Conservation (phyloP, 495 filamentous ascomycete genomes). For the Xanthoparmelia taractica region DNA sequence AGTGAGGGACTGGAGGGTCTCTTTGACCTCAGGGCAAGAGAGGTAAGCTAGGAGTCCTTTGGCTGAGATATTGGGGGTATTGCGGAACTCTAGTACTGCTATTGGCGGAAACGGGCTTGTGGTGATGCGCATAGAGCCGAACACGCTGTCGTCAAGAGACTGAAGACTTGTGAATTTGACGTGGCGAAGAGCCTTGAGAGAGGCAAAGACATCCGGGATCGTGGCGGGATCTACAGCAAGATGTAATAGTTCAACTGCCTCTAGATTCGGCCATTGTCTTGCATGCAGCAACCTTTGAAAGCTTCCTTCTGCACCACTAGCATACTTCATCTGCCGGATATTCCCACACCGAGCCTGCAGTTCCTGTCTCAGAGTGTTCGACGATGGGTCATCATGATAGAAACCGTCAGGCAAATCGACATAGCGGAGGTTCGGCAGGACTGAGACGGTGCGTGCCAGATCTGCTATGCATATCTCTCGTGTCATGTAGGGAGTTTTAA, state of each 20-base stretch:
- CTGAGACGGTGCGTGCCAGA: conserved; percentile 76
- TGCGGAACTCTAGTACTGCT: conserved; percentile 58
- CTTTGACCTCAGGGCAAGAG: conserved; percentile 39
- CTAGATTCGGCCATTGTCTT: conserved; percentile 66
- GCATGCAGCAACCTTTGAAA: conserved; percentile 60
- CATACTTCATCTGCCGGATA: conserved; percentile 81
- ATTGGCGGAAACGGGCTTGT: conserved; percentile 64
- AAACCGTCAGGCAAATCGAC: conserved; percentile 87
- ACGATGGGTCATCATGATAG: conserved; percentile 69
- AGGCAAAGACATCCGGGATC: conserved; percentile 61
- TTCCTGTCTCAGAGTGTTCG: conserved; percentile 68
- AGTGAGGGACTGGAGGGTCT: conserved; percentile 51
- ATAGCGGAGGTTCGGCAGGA: conserved; percentile 77
- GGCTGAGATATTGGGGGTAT: conserved; percentile 60
- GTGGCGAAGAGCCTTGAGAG: conserved; percentile 57
- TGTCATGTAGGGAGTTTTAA: conserved; percentile 96
- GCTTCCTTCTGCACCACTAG: conserved; percentile 66
- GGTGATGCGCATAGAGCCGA: conserved; percentile 51
- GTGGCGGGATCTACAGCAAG: conserved; percentile 65
- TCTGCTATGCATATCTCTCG: conserved; percentile 78
- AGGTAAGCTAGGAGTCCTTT: conserved; percentile 61
- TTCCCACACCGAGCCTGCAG: conserved; percentile 74
- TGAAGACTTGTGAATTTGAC: conserved; percentile 62
- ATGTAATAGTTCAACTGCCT: conserved; percentile 66
- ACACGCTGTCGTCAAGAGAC: conserved; percentile 67